Evolutionary conservation across 768 basidiomycete genomes (phyloP), one percentile per base, ranked within the genome.

Genomic region (Trametes maxima): DNA sequence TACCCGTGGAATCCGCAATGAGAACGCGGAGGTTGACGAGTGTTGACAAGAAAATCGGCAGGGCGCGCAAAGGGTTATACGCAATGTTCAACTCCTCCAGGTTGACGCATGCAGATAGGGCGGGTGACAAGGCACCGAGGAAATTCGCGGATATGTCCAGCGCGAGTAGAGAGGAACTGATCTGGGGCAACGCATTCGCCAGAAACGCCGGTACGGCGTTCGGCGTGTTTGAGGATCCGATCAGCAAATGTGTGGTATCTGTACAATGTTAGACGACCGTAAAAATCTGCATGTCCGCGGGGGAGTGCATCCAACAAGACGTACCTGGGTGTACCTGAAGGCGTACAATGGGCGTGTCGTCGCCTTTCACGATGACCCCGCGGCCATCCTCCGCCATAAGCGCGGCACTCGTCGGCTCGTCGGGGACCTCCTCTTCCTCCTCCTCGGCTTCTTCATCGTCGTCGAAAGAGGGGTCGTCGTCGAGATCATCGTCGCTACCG

Each of bases 41-140:
- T 59, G 89, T 81, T 25, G 88, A 84, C 48, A 98, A 80, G 75
- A 95, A 98, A 25, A 87, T 80, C 16, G 97, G 97, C n/a, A 98
- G 81, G n/a, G 88, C 88, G 46, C 92, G 86, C 25, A 98, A 80
- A 7, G 92, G 91, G 73, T 99, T 99, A 52, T 87, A 89, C 12
- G 92, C 92, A 54, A 98, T 82, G 71, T 98, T 96, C 46, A 99
- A 82, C 74, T 99, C 97, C 73, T 98, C 95, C 37, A 99, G 84
- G 68, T 79, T 83, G 63, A 80, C 78, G 71, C 95, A 97, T 14
- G 85, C 76, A n/a, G 86, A 86, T 46, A 99, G 83, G 17, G 88
- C 84, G 19, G 89, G 87, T 12, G 97, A 95, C 47, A 99, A 77
- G 37, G 89, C 89, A 44, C 85, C 84, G 48, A 96, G 82, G 68